These are phyloP conservation scores for Wallemia mellicola DNA, from an alignment of 1,284 basidiomycete genomes.

Conservation along the genomic window DNA sequence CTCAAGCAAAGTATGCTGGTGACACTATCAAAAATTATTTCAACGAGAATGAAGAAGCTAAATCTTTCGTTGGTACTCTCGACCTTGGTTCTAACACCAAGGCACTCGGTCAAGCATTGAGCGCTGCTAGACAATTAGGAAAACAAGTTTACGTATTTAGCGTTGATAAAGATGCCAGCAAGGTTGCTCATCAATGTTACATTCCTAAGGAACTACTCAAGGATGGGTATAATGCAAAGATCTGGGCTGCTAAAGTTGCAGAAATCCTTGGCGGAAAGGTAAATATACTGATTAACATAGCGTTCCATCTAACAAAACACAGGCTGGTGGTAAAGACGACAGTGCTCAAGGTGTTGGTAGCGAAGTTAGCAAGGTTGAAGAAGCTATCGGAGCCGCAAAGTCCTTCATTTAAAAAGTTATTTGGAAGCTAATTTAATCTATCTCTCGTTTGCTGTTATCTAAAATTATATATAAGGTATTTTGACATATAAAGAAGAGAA, in stretches of 20 bases:
- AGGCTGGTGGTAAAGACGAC: slow-evolving; percentile 81
- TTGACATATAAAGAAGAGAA: too few species aligned
- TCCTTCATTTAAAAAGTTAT: not conserved
- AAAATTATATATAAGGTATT: too few species aligned
- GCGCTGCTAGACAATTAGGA: slow-evolving; percentile 40
- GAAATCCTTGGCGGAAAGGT: slow-evolving; percentile 68
- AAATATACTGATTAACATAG: slow-evolving; percentile 2
- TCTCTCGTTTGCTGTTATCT: too few species aligned
- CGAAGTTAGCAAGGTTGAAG: slow-evolving; percentile 30
- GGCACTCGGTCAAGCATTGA: slow-evolving; percentile 44
- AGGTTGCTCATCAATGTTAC: slow-evolving; percentile 66
- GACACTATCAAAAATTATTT: slow-evolving; percentile 43
- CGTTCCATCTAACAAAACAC: not conserved
- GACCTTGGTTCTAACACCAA: slow-evolving; percentile 9
- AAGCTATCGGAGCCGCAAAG: slow-evolving; percentile 30
- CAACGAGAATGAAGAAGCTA: slow-evolving; percentile 35
- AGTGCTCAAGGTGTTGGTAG: slow-evolving; percentile 56
- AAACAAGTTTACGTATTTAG: slow-evolving; percentile 77
- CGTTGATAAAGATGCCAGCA: slow-evolving; percentile 32
- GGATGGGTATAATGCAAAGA: slow-evolving; percentile 38
- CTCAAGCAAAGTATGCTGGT: slow-evolving; percentile 12
- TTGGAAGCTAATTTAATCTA: too few species aligned
- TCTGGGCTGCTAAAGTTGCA: slow-evolving; percentile 48
- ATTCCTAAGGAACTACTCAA: slow-evolving; percentile 35
- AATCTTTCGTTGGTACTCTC: slow-evolving; percentile 29